Evolutionary conservation across 1,284 basidiomycete genomes (phyloP).

Genomic region (Marasmius sp.): DNA sequence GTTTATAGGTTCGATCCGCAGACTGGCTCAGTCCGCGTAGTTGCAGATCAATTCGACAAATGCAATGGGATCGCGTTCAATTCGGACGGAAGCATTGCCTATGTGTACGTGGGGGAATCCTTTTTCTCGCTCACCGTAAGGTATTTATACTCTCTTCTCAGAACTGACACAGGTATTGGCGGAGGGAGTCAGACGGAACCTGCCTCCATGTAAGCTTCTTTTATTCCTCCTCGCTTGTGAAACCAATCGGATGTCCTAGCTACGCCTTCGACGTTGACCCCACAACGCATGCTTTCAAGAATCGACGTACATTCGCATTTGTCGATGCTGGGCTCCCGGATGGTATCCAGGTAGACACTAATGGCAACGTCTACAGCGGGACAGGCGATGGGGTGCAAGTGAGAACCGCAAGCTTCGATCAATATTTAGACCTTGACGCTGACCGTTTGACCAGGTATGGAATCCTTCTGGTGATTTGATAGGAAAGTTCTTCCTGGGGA

Average conservation of each 20-base stretch:
- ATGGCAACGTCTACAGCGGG: slow-evolving; percentile 71
- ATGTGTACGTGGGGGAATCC: slow-evolving; percentile 49
- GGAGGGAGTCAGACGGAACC: slow-evolving; percentile 62
- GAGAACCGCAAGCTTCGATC: not conserved
- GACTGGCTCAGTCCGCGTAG: slow-evolving; percentile 62
- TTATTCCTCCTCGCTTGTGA: not conserved
- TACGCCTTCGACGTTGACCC: slow-evolving; percentile 74
- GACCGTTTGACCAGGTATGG: slow-evolving; percentile 51
- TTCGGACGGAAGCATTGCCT: slow-evolving; percentile 62
- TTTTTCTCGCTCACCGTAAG: slow-evolving; percentile 4
- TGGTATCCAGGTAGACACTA: slow-evolving; percentile 66
- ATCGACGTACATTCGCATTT: slow-evolving; percentile 74
- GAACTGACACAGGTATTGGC: slow-evolving; percentile 52
- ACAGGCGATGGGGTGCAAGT: slow-evolving; percentile 64
- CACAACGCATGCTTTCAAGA: slow-evolving; percentile 52
- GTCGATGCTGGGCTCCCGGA: slow-evolving; percentile 69
- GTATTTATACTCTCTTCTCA: slow-evolving; percentile 21
- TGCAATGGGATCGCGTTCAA: slow-evolving; percentile 73
- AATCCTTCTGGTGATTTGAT: slow-evolving; percentile 60
- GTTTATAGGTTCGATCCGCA: slow-evolving; percentile 72
- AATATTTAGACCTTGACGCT: slow-evolving; percentile 13
- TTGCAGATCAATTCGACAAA: slow-evolving; percentile 66
- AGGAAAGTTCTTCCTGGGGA: slow-evolving; percentile 73
- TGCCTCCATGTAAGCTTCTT: slow-evolving; percentile 59
- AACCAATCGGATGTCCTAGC: slow-evolving; percentile 31